These are phyloP conservation scores for Phialemoniopsis sp. DNA, from an alignment of 2,329 filamentous ascomycete species.

Conservation along the genomic window DNA sequence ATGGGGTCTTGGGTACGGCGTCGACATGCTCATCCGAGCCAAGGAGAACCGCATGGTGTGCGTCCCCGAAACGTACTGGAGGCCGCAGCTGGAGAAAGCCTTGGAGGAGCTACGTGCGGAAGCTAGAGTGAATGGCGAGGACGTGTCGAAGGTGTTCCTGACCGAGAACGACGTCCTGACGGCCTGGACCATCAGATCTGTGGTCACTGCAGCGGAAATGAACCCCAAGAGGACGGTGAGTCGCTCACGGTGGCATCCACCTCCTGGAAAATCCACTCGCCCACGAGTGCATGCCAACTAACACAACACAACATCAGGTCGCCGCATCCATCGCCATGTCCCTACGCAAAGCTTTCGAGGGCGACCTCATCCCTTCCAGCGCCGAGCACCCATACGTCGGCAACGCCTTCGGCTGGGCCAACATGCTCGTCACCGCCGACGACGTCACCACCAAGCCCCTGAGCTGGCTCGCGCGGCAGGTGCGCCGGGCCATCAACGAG, in stretches of 20 bases:
- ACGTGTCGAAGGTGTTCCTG: conserved; percentile 20
- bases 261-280: no score
- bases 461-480: conserved; percentile 16
- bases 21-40: conserved; percentile 14
- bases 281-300: no score
- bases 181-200: no score
- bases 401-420: conserved; percentile 20
- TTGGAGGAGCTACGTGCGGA: conserved; percentile 18
- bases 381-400: conserved; percentile 17
- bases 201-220: no score
- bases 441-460: conserved; percentile 23
- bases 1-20: conserved; percentile 18
- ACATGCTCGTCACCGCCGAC: conserved; percentile 10
- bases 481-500: conserved; percentile 22
- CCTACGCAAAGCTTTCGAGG: conserved; percentile 15
- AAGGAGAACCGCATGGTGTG: conserved; percentile 28
- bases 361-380: conserved; percentile 15
- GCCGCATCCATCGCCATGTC: conserved; percentile 25
- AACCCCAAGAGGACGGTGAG: conserved; percentile 21
- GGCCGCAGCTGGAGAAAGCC: conserved; percentile 17
- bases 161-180: conserved; percentile 31
- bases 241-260: conserved; percentile 11
- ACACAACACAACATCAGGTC: no score
- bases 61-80: conserved; percentile 21
- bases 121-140: conserved; percentile 2